Evolutionary conservation across 2,329 filamentous ascomycete genomes (phyloP), one percentile per base, ranked within the genome.

Genomic region (Didymella lethalis): DNA sequence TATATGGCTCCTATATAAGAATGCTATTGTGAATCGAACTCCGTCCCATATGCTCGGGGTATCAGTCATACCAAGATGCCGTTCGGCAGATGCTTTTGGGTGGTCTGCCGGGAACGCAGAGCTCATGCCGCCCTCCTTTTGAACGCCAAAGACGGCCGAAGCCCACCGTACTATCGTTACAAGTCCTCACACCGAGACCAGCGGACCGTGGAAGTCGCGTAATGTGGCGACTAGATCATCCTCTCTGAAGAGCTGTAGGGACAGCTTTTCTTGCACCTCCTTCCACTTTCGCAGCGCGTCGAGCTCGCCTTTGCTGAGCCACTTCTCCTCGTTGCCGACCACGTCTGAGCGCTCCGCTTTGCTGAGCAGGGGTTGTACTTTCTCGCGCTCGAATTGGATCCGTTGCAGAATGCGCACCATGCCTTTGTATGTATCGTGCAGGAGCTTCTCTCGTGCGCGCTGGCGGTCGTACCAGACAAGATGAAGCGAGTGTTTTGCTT

Each of bases 391-490:
- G 28, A 91, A 86, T 34, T 88, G 86, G 25, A 96, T 84, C 25
- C 93, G 89, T 75, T 97, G 91, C 48, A 97, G 76, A 63, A 90
- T 90, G 56, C 93, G 87, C 16, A 92, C 85, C 91, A 98, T 97
- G 28, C 89, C 86, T 76, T 96, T 96, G 81, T 97, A 98, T 0
- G 90, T 86, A 59, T 92, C 89, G 63, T 96, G 90, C 11, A 97
- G 78, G 1, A 96, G 80, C 61, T 90, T 85, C 20, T 85, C 83
- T 48, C 88, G 82, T 7, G 90, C 89, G 46, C 90, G 86, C 45
- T 92, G 87, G 11, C 85, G 82, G 73, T 98, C 93, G 76, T 92
- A 96, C 81, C 88, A 97, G 89, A 93, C 97, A 55, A 98, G 86
- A 75, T 93, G 98, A 25, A 97, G 85, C 0, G 93, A 96, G 51